Percentiles rank a stretch among this genome's conserved stretches.
These are phyloP conservation scores for Penicillium odoratum DNA, from an alignment of 495 filamentous ascomycete species.

Conservation along the genomic window DNA sequence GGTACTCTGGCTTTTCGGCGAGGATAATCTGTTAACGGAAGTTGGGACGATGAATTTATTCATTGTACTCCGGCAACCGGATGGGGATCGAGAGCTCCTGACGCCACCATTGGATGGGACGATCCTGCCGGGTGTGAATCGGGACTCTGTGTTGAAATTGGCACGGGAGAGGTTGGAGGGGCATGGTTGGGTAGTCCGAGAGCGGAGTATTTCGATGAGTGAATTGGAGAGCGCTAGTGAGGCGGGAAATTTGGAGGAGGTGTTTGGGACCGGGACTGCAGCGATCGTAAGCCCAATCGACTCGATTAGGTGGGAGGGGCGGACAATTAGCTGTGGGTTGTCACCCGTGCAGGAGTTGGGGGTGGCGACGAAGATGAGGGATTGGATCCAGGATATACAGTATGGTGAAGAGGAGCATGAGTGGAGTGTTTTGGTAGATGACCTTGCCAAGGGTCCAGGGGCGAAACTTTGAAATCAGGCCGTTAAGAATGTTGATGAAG, in stretches of 20 bases:
- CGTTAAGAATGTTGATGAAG: neutral
- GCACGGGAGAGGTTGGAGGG: conserved; percentile 67
- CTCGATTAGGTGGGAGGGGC: conserved; percentile 70
- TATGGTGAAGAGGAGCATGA: conserved; percentile 80
- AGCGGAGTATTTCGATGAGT: conserved; percentile 75
- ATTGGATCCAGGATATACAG: conserved; percentile 82
- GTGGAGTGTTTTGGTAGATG: conserved; percentile 53
- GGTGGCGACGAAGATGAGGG: conserved; percentile 69
- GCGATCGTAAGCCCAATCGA: conserved; percentile 61
- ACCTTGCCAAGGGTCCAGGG: neutral
- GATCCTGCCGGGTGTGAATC: conserved; percentile 79
- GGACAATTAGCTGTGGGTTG: conserved; percentile 66
- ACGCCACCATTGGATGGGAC: conserved; percentile 85
- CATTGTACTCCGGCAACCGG: conserved; percentile 56
- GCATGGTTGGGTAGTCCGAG: conserved; percentile 40
- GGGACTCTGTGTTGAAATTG: conserved; percentile 73
- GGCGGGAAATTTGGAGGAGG: conserved; percentile 76
- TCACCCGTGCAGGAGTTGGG: conserved; percentile 61
- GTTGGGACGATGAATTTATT: conserved; percentile 93
- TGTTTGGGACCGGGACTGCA: conserved; percentile 81
- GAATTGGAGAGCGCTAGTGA: conserved; percentile 68
- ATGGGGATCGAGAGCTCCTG: conserved; percentile 69
- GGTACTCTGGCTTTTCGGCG: conserved; percentile 35
- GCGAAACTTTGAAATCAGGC: neutral
- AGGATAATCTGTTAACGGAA: conserved; percentile 80